Evolutionary conservation across 768 basidiomycete species (phyloP), one percentile per base, ranked within the genome.

Genomic region (Termitomyces sp.): DNA sequence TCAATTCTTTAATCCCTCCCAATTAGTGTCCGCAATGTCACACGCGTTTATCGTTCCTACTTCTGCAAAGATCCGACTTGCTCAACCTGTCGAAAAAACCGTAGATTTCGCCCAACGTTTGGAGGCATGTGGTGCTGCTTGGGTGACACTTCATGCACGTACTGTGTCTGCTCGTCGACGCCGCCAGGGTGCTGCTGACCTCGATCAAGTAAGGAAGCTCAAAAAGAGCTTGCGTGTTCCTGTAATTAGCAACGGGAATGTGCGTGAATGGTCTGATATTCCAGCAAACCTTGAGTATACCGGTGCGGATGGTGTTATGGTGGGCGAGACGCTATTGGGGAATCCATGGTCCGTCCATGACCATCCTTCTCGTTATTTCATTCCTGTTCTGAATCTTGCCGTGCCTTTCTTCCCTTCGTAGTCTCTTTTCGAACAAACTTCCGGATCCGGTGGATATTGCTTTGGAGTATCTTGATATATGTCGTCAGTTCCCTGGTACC

Each of bases 181-280:
- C 21, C 74, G 90, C 11, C 83, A 87, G 55, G 88, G 89, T 11
- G 73, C 85, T 21, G 88, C 88, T n/a, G 78, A 88, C 64, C 77
- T 90, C 14, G 69, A 70, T 49, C 75, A 83, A 58, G 81, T 90
- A 43, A 81, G 76, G 54, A 68, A 67, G 41, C 75, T 91, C 30
- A 85, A 83, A 63, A 72, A 78, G 0, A 64, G 67, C 25, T 63
- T 88, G 5, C 56, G 63, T 2, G 68, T 89, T 5, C 86, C 85
- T 9, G 80, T 90, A 50, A 70, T 91, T 47, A 89, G 86, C 69
- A 92, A 92, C 63, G 90, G 90, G 11, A 91, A 91, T 64, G 89
- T 91, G 17, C 79, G 82, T 32, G 70, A 67, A 17, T 84, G 78
- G 70, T 69, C 70, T 28, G 85, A 92, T 66, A 66, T 91, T 12